Conservation (phyloP, 2,329 filamentous ascomycete species). For the Diaporthe capsici region DNA sequence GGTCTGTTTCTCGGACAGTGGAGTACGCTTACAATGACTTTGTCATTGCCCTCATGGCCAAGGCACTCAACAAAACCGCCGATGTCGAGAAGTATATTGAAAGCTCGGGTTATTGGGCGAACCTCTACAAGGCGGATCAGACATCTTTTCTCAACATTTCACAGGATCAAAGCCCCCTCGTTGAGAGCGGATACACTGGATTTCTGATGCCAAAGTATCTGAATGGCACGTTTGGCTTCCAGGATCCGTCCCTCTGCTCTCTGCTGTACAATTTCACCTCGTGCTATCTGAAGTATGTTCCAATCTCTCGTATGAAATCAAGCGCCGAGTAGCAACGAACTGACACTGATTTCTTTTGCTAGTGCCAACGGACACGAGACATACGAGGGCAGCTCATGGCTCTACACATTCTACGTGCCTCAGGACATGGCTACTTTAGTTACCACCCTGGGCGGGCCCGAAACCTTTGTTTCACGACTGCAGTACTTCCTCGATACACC, state of each 20-base stretch:
- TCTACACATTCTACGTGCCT: slow-evolving; percentile 73
- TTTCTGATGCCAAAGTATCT: slow-evolving; percentile 77
- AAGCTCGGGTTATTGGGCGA: slow-evolving; percentile 74
- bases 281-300: slow-evolving; percentile 43
- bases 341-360: not conserved
- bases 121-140: slow-evolving; percentile 72
- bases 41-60: slow-evolving; percentile 72
- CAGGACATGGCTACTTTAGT: slow-evolving; percentile 62
- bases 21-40: slow-evolving; percentile 84
- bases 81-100: slow-evolving; percentile 71
- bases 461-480: slow-evolving; percentile 66
- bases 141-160: slow-evolving; percentile 57
- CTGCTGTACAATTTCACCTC: slow-evolving; percentile 60
- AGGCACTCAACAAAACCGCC: slow-evolving; percentile 63
- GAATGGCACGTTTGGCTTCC: slow-evolving; percentile 75
- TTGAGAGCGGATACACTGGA: slow-evolving; percentile 73
- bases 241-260: slow-evolving; percentile 74
- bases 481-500: slow-evolving; percentile 66
- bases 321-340: not conserved
- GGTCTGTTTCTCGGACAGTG: slow-evolving; percentile 77
- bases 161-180: slow-evolving; percentile 22
- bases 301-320: no score
- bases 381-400: slow-evolving; percentile 77
- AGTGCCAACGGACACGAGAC: slow-evolving; percentile 69
- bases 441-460: slow-evolving; percentile 65